Conservation (phyloP, 1,284 basidiomycete genomes). For the Waitea zeae region DNA sequence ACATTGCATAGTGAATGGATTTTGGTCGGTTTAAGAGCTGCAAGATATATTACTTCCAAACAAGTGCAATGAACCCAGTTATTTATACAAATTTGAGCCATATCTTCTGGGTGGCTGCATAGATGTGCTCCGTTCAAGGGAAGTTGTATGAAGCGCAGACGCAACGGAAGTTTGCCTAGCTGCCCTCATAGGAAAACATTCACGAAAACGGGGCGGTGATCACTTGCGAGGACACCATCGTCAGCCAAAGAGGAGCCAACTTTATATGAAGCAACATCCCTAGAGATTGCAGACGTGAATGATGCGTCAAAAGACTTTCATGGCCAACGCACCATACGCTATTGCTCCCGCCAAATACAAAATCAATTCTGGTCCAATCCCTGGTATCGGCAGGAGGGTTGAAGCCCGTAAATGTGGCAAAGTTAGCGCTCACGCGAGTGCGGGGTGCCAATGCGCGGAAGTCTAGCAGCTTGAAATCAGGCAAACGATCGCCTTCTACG, state of each 20-base stretch:
- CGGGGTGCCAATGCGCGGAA: conserved; percentile 23
- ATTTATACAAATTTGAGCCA: too few species aligned
- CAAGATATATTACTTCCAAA: too few species aligned
- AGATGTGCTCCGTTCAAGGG: too few species aligned
- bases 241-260: conserved; percentile 27
- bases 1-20: too few species aligned
- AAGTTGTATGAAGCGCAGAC: too few species aligned
- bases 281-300: too few species aligned
- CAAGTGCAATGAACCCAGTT: too few species aligned
- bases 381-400: conserved; percentile 19
- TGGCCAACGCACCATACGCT: conserved; percentile 23
- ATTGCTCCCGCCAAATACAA: conserved; percentile 31
- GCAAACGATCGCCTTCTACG: conserved; percentile 14
- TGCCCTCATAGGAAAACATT: conserved; percentile 20
- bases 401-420: conserved; percentile 39
- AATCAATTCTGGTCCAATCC: conserved; percentile 29
- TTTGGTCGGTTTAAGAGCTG: too few species aligned
- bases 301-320: background rate
- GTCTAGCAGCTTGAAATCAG: conserved; percentile 27
- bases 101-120: too few species aligned
- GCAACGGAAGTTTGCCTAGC: too few species aligned
- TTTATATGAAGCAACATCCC: conserved; percentile 20
- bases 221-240: conserved; percentile 36
- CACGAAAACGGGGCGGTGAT: conserved; percentile 35
- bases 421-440: conserved; percentile 25